Conservation (phyloP, 805 yeast genomes). For the Candida michaelii region DNA sequence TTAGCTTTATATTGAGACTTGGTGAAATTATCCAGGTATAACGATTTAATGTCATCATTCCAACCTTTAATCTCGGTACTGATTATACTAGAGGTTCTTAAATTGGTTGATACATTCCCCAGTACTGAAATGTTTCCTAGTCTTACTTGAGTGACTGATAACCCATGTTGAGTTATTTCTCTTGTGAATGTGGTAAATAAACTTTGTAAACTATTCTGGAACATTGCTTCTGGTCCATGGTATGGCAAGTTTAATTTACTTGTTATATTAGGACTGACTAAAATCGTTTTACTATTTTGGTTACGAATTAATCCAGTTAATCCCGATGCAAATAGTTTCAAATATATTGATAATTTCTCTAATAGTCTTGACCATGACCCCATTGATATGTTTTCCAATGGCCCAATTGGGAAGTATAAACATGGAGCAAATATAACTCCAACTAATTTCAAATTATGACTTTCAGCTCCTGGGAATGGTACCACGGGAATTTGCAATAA, state of each 20-base stretch:
- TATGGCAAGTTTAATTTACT: constrained; percentile 56
- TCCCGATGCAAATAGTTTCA: constrained; percentile 55
- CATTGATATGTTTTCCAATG: constrained; percentile 55
- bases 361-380: constrained; percentile 53
- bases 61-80: constrained; percentile 40
- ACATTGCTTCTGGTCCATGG: constrained; percentile 61
- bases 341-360: constrained; percentile 47
- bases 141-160: constrained; percentile 39
- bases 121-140: constrained; percentile 40
- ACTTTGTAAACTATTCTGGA: constrained; percentile 44
- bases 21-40: constrained; percentile 34
- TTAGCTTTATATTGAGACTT: constrained; percentile 28
- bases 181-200: constrained; percentile 35
- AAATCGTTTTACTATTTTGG: constrained; percentile 49
- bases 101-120: constrained; percentile 18
- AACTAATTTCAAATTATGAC: constrained; percentile 56
- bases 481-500: constrained; percentile 53
- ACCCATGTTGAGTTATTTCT: constrained; percentile 35
- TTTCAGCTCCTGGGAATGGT: constrained; percentile 58
- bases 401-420: constrained; percentile 65
- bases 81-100: constrained; percentile 25
- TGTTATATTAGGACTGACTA: constrained; percentile 56
- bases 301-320: constrained; percentile 52
- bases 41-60: constrained; percentile 32
- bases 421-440: constrained; percentile 73